Evolutionary conservation across 805 yeast species (phyloP).

Genomic region (Sungouiozyma intestinalis): DNA sequence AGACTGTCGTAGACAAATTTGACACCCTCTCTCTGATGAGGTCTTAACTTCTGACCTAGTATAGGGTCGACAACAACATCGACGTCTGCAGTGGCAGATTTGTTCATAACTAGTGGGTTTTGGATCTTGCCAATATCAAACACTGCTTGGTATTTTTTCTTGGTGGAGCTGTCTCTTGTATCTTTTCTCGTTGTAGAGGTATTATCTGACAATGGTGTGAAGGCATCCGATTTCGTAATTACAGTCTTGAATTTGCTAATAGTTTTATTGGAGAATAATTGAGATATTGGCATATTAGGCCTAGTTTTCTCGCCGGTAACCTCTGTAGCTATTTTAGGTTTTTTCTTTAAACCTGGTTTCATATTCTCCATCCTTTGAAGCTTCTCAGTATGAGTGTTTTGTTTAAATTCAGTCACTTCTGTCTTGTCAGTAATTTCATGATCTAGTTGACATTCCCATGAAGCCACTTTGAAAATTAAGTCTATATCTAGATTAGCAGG

Average conservation of each 20-base stretch:
- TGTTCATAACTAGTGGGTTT: slow-evolving; percentile 36
- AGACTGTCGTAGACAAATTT: slow-evolving; percentile 72
- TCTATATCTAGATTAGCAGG: slow-evolving; percentile 23
- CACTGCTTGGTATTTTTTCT: slow-evolving; percentile 28
- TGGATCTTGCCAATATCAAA: slow-evolving; percentile 30
- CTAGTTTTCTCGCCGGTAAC: background rate
- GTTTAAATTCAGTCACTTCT: slow-evolving; percentile 9
- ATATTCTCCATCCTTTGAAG: background rate
- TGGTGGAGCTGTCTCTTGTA: slow-evolving; percentile 9
- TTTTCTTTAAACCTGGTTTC: background rate
- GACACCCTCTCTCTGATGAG: slow-evolving; percentile 83
- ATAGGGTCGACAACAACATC: slow-evolving; percentile 55
- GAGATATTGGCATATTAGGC: slow-evolving; percentile 9
- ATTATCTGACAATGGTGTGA: slow-evolving; percentile 4
- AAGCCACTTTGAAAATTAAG: slow-evolving; percentile 40
- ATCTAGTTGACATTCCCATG: slow-evolving; percentile 54
- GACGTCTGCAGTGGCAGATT: slow-evolving; percentile 18
- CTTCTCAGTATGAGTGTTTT: background rate
- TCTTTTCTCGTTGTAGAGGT: slow-evolving; percentile 8
- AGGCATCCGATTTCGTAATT: slow-evolving; percentile 7
- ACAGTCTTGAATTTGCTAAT: slow-evolving; percentile 10
- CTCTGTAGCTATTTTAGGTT: background rate
- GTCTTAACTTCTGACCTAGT: slow-evolving; percentile 46
- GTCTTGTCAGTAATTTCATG: slow-evolving; percentile 29
- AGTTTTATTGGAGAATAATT: slow-evolving; percentile 8